Evolutionary conservation across 2,329 filamentous ascomycete species (phyloP), one percentile per base, ranked within the genome.

Genomic region (Epichloe sibirici): DNA sequence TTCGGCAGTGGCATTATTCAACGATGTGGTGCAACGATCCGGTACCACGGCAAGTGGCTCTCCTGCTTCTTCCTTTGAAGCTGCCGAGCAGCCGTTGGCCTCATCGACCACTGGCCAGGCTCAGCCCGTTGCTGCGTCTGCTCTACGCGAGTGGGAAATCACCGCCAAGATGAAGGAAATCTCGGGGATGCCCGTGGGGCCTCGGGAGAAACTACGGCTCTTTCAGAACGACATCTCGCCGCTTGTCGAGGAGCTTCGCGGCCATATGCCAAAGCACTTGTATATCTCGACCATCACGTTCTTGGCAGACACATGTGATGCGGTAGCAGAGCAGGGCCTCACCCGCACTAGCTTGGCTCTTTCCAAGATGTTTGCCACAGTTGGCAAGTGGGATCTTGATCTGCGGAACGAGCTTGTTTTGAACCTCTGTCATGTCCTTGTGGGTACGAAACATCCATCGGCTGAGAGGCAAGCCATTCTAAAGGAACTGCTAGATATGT

Each of bases 1-100:
- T 8, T 53, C 62, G 4, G 62, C 65, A 28, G 44, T 69, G 39
- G 65, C 63, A 1, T 54, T 69, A 15, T 69, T 69, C 61, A 66
- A 68, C 45, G 64, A 69, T 12, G 65, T 69, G n/a, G 64, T 68
- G 49, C 62, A 58, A 13, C 49, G 46, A 45, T 21, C 51, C 15
- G 51, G 48, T 17, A 37, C 40, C 35, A 12, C 38, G 17, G 13
- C 13, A n/a, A 44, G 23, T 12, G n/a, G 25, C 43, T 35, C 35
- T 25, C 21, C 42, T 21, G 17, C 28, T 12, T 8, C 52, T 48
- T 8, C 47, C 23, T 9, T 21, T 28, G 37, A 25, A 17, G 39
- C 48, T 17, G 17, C 28, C 23, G 25, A 28, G 11, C 48, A 45
- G 11, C 17, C 31, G 40, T 11, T 25, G 6, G 31, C 39, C 34